Percentiles rank a stretch among this genome's conserved stretches.
These are phyloP conservation scores for Dioszegia crocea DNA, from an alignment of 768 basidiomycete species.

Conservation along the genomic window DNA sequence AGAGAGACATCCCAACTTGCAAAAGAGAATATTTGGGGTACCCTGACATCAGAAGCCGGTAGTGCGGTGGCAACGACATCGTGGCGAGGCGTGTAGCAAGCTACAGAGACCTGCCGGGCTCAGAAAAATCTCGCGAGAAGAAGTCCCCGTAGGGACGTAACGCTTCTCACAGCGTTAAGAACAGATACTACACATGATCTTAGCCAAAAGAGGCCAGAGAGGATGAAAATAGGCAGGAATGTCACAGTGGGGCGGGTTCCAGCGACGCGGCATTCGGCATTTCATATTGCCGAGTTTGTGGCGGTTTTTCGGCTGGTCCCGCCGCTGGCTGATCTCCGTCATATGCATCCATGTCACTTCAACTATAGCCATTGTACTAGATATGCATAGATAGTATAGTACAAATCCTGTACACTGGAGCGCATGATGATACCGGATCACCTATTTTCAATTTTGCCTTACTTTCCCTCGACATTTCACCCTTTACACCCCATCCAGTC, in stretches of 20 bases:
- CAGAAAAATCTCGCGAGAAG: slow-evolving; percentile 34
- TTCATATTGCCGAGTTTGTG: background rate
- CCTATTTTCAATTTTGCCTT: too few species aligned
- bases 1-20: background rate
- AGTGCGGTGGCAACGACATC: slow-evolving; percentile 44
- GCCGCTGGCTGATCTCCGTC: background rate
- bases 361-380: background rate
- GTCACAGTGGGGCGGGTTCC: too few species aligned
- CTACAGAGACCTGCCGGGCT: slow-evolving; percentile 31
- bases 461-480: background rate
- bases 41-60: slow-evolving; percentile 45
- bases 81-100: slow-evolving; percentile 35
- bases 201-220: slow-evolving; percentile 50
- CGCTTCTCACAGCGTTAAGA: slow-evolving; percentile 43
- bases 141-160: slow-evolving; percentile 27
- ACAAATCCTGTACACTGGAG: background rate
- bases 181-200: slow-evolving; percentile 50
- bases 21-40: slow-evolving; percentile 12
- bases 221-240: slow-evolving; percentile 19
- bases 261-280: background rate
- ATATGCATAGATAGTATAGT: background rate
- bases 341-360: background rate
- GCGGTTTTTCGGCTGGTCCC: background rate
- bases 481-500: background rate
- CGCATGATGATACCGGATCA: slow-evolving; percentile 6